Base-by-base conservation (phyloP, 1,284 basidiomycete species). In the Bjerkandera adusta region DNA sequence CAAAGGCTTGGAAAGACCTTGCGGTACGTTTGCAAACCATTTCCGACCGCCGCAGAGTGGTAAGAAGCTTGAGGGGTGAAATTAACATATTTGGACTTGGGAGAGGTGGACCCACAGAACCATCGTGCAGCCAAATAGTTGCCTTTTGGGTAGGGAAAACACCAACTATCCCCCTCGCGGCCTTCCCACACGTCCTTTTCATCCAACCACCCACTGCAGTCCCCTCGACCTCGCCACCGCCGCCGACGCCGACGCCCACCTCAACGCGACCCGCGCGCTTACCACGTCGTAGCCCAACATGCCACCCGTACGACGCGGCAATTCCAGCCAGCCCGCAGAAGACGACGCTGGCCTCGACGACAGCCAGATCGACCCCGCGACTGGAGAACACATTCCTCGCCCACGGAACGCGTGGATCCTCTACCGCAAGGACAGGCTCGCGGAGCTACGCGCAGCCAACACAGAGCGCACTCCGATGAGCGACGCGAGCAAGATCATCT, bases 371-470 rank as follows among this genome's bases (percentile, higher is more conserved):
- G 43, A 50, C 29, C 50, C 50, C 21, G 27, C 44, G 4, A 44
- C 36, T 25, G 46, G 48, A 11, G 49, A 56, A 48, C 78, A 59
- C 49, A 75, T 79, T 0, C 84, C 84, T 1, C 78, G 92, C 0
- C 93, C 93, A 2, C 83, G 85, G 13, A 96, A 96, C 63, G 85
- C 92, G 0, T 96, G 91, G 90, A 95, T 97, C 51, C 58, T 96
- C n/a, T 97, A 92, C 63, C 82, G 92, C 34, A 83, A 85, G 2
- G 77, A 83, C 55, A 83, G 78, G 60, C 72, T 81, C 45, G 45
- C 45, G 37, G 51, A 53, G 13, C 50, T 51, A 27, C 67, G 67
- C 20, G 58, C 65, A 46, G 63, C 65, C 11, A 45, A 51, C 20
- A 45, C 45, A 24, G 47, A 45, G 27, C 67, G 77, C 35, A 63